These are phyloP conservation scores for Malus hybrid DNA, from an alignment of 331 rosid species.

Conservation along the genomic window DNA sequence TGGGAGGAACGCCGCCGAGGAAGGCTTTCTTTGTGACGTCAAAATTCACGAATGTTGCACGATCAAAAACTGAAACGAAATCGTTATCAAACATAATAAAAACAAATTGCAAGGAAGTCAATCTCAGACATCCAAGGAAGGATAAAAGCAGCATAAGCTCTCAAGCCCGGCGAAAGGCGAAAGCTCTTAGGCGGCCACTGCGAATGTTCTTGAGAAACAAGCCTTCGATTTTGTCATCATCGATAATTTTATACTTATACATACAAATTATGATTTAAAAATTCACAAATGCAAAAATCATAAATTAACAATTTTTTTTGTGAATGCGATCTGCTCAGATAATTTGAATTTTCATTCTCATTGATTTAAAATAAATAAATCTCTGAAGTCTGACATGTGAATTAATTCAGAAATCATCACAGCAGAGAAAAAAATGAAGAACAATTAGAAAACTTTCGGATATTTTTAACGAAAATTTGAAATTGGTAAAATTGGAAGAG, in stretches of 20 bases:
- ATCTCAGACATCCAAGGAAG: too few species aligned
- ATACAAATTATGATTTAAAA: too few species aligned
- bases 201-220: conserved; percentile 7
- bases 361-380: conserved; percentile 26
- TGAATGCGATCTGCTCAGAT: conserved; percentile 28
- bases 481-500: neutral
- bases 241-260: too few species aligned
- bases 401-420: conserved; percentile 43
- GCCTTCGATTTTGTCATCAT: neutral
- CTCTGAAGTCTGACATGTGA: conserved; percentile 98
- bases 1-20: too few species aligned
- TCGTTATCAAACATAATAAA: too few species aligned
- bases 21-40: too few species aligned
- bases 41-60: too few species aligned
- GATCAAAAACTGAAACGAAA: too few species aligned
- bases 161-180: conserved; percentile 25
- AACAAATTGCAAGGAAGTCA: too few species aligned
- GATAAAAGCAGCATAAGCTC: neutral
- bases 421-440: conserved; percentile 9
- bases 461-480: neutral
- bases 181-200: conserved; percentile 23
- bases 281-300: too few species aligned
- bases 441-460: too few species aligned
- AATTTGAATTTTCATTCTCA: conserved; percentile 55
- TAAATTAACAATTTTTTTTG: too few species aligned